phyloP scores from a whole-genome alignment of 2,329 filamentous ascomycete genomes.

The Apiospora rasikravindrae region DNA sequence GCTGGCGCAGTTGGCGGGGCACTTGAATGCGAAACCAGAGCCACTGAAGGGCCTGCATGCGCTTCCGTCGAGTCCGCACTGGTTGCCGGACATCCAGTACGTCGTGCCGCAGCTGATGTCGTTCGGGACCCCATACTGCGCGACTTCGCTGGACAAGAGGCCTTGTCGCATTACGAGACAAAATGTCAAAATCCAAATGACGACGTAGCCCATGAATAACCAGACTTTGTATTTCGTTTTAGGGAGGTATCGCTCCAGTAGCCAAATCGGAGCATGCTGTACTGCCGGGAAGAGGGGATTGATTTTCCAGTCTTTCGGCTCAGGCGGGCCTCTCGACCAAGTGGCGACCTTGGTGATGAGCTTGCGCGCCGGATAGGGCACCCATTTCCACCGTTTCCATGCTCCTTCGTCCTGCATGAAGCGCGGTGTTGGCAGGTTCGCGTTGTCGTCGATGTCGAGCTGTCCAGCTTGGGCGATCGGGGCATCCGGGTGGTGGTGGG shows the following conservation, averaged over 20 bases:
- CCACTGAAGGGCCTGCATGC: constrained; percentile 77
- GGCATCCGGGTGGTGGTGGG: constrained; percentile 30
- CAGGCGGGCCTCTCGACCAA: constrained; percentile 63
- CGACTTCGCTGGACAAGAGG: constrained; percentile 63
- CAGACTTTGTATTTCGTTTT: constrained; percentile 62
- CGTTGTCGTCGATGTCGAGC: constrained; percentile 53
- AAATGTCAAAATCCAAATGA: constrained; percentile 73
- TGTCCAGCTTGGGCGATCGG: constrained; percentile 36
- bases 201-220: constrained; percentile 64
- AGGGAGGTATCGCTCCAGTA: constrained; percentile 68
- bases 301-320: constrained; percentile 57
- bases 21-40: constrained; percentile 74
- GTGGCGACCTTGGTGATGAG: constrained; percentile 45
- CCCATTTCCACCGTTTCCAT: constrained; percentile 61
- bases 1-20: constrained; percentile 73
- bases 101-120: constrained; percentile 70
- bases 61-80: constrained; percentile 76
- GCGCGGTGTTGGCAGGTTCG: constrained; percentile 59
- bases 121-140: constrained; percentile 69
- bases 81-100: constrained; percentile 74
- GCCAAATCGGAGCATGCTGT: constrained; percentile 68
- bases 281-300: constrained; percentile 66
- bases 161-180: constrained; percentile 70
- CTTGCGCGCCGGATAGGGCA: constrained; percentile 61
- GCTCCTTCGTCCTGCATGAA: constrained; percentile 62